Conservation (phyloP, 2,329 filamentous ascomycete genomes). For the Xylariaceae sp. region DNA sequence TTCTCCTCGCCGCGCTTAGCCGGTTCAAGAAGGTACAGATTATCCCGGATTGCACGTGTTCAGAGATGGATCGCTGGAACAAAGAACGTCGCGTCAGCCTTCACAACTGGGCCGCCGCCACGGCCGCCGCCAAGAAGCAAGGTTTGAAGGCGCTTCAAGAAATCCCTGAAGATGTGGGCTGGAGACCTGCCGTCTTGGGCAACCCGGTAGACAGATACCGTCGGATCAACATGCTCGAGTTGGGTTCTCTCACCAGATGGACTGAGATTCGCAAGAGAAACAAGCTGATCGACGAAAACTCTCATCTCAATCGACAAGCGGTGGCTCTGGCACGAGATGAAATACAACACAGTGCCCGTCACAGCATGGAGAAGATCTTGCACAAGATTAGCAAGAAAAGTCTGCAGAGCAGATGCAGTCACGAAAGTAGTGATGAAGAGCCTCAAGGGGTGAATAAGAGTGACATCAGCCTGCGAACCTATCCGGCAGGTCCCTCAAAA, state of each 20-base stretch:
- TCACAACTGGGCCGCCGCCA: slow-evolving; percentile 39
- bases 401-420: slow-evolving; percentile 28
- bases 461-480: slow-evolving; percentile 10
- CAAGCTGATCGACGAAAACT: slow-evolving; percentile 45
- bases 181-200: slow-evolving; percentile 66
- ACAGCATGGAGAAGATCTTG: slow-evolving; percentile 31
- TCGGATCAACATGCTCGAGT: slow-evolving; percentile 65
- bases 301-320: slow-evolving; percentile 34
- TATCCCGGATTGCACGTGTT: slow-evolving; percentile 56
- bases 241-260: slow-evolving; percentile 64
- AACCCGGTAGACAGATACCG: slow-evolving; percentile 64
- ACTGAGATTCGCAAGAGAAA: slow-evolving; percentile 64
- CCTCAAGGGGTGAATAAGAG: slow-evolving; percentile 11
- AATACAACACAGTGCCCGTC: slow-evolving; percentile 28
- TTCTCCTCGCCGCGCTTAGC: slow-evolving; percentile 57
- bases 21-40: slow-evolving; percentile 64
- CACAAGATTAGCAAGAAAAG: slow-evolving; percentile 34
- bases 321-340: slow-evolving; percentile 32
- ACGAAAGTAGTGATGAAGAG: slow-evolving; percentile 30
- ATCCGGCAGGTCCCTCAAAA: slow-evolving; percentile 5
- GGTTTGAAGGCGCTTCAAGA: slow-evolving; percentile 28
- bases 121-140: slow-evolving; percentile 32
- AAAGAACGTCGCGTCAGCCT: slow-evolving; percentile 46
- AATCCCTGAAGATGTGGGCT: slow-evolving; percentile 51
- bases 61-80: slow-evolving; percentile 50